These are phyloP conservation scores for Pseudohalonectria lignicola DNA, from an alignment of 2,329 filamentous ascomycete genomes.

Conservation along the genomic window DNA sequence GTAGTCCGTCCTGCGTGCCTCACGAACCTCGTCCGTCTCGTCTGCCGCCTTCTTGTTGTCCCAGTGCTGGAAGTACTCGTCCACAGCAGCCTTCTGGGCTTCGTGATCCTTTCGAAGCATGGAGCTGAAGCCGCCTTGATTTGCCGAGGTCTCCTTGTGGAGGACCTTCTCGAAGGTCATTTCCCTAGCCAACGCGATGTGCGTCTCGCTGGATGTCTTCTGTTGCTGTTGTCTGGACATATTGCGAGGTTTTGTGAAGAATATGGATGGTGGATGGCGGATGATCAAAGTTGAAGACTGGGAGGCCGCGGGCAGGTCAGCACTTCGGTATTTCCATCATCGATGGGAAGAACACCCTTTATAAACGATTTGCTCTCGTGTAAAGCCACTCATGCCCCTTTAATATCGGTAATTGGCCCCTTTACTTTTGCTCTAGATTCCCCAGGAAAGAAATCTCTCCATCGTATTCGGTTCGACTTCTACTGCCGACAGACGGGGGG, in stretches of 20 bases:
- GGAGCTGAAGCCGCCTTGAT: not conserved
- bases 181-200: not conserved
- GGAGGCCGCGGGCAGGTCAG: too few species aligned
- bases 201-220: not conserved
- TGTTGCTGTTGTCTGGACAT: slow-evolving; percentile 1
- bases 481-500: too few species aligned
- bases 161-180: slow-evolving; percentile 1
- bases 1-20: slow-evolving; percentile 1
- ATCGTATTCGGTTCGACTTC: too few species aligned
- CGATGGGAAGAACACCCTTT: too few species aligned
- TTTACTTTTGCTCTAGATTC: too few species aligned
- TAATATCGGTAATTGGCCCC: too few species aligned
- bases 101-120: slow-evolving; percentile 13
- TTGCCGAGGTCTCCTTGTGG: not conserved
- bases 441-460: too few species aligned
- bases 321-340: too few species aligned
- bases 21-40: slow-evolving; percentile 1
- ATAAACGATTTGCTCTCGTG: too few species aligned
- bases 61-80: slow-evolving; percentile 96
- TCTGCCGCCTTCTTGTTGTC: slow-evolving; percentile 60
- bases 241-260: not conserved
- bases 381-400: too few species aligned
- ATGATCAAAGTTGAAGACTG: not conserved
- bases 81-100: slow-evolving; percentile 71
- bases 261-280: not conserved